A percentile compares a stretch with the other conserved stretches of the same genome.
phyloP scores from a whole-genome alignment of 2,329 filamentous ascomycete genomes.

The Arthrobotrys musiformis region DNA sequence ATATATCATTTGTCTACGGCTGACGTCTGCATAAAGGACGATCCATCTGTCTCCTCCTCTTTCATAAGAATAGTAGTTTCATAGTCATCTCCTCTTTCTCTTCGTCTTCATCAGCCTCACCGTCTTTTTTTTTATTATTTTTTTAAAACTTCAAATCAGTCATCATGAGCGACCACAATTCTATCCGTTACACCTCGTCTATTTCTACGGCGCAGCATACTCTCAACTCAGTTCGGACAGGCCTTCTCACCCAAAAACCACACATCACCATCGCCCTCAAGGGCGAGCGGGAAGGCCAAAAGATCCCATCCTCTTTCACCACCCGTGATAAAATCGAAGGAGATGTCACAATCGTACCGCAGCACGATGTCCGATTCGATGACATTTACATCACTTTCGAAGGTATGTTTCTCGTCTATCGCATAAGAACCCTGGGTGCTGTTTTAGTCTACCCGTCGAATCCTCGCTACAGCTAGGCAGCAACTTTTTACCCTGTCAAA shows the following conservation, averaged over 20 bases:
- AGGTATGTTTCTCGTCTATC: conserved; percentile 63
- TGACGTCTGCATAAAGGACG: conserved; percentile 33
- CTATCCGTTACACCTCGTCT: conserved; percentile 47
- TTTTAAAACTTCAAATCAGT: neutral
- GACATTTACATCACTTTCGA: conserved; percentile 70
- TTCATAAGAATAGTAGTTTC: neutral
- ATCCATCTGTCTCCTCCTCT: conserved; percentile 8
- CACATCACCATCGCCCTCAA: conserved; percentile 57
- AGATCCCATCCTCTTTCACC: conserved; percentile 61
- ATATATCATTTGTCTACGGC: conserved; percentile 21
- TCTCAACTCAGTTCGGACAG: conserved; percentile 32
- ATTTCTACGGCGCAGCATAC: conserved; percentile 33
- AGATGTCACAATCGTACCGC: conserved; percentile 66
- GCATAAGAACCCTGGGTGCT: conserved; percentile 12
- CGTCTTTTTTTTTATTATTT: neutral
- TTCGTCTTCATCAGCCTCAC: neutral
- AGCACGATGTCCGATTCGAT: conserved; percentile 69
- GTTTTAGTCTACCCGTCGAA: conserved; percentile 48
- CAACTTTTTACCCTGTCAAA: conserved; percentile 26
- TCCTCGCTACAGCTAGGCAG: conserved; percentile 55
- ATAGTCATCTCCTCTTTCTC: neutral
- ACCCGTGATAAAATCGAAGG: conserved; percentile 71
- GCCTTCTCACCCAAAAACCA: conserved; percentile 41
- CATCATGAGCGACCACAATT: conserved; percentile 42
- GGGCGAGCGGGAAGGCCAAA: conserved; percentile 52